Conservation (phyloP, 2,329 filamentous ascomycete species). For the Cercospora citrullina region DNA sequence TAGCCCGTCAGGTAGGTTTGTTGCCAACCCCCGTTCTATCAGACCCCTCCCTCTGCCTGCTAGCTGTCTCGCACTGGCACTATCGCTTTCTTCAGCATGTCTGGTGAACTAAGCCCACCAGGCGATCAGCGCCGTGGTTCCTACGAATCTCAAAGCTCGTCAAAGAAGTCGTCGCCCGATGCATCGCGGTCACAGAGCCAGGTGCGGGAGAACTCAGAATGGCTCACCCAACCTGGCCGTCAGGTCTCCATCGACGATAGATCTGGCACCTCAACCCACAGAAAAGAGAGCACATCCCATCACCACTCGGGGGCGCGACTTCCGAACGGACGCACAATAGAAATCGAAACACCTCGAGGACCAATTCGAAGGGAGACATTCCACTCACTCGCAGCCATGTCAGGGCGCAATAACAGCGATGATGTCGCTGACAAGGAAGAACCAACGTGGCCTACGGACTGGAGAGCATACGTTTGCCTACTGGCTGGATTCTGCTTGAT, state of each 20-base stretch:
- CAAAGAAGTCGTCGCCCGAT: conserved; percentile 23
- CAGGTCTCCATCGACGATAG: conserved; percentile 23
- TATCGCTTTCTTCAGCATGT: conserved; percentile 17
- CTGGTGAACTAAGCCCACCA: conserved; percentile 10
- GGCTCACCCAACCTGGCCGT: conserved; percentile 10
- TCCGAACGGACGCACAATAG: conserved; percentile 9
- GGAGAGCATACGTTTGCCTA: conserved; percentile 48
- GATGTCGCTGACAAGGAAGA: conserved; percentile 26
- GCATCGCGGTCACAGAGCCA: conserved; percentile 23
- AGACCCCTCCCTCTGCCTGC: conserved; percentile 7
- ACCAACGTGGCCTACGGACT: conserved; percentile 47
- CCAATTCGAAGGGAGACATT: conserved; percentile 21
- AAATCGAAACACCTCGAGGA: conserved; percentile 24
- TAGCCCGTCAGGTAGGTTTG: conserved; percentile 17
- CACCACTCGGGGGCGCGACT: conserved; percentile 3
- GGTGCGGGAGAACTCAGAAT: conserved; percentile 14
- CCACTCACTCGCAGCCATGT: conserved; percentile 15
- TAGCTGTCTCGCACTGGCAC: not conserved
- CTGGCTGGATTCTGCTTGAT: conserved; percentile 54
- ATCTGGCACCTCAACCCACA: conserved; percentile 8
- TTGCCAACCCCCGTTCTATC: not conserved
- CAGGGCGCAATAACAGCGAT: not conserved
- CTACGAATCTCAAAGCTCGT: conserved; percentile 23
- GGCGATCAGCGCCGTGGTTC: conserved; percentile 17
- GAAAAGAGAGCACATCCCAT: conserved; percentile 8